Evolutionary conservation across 495 filamentous ascomycete species (phyloP).

Genomic region (Halenospora varia): DNA sequence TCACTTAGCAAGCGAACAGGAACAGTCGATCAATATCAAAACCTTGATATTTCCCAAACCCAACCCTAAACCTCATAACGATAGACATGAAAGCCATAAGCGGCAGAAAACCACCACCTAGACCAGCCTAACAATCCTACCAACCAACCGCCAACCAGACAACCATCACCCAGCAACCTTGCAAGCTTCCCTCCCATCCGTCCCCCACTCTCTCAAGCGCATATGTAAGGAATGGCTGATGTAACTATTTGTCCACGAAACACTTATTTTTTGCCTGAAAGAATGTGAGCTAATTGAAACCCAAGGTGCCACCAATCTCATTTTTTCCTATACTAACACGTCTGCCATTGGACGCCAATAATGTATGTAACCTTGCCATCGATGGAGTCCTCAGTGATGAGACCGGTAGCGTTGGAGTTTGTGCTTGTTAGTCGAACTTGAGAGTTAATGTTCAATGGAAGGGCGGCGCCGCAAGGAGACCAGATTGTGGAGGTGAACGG

Average conservation of each 20-base stretch:
- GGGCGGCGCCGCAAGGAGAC: conserved; percentile 37
- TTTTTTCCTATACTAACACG: conserved; percentile 13
- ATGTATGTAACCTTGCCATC: conserved; percentile 36
- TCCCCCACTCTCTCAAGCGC: background rate
- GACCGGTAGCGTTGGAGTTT: conserved; percentile 18
- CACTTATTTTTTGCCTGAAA: conserved; percentile 11
- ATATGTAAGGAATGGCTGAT: background rate
- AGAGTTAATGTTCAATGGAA: conserved; percentile 40
- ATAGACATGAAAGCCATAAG: background rate
- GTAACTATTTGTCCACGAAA: background rate
- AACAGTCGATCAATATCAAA: conserved; percentile 11
- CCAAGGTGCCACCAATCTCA: background rate
- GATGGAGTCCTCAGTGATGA: conserved; percentile 36
- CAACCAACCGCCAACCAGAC: background rate
- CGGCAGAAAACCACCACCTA: background rate
- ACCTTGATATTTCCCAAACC: conserved; percentile 14
- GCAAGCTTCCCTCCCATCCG: background rate
- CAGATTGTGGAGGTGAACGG: conserved; percentile 35
- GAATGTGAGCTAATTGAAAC: conserved; percentile 6
- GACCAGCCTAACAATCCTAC: background rate
- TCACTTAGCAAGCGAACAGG: background rate
- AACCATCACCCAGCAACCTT: background rate
- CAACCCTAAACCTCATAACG: background rate
- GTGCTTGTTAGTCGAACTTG: conserved; percentile 30
- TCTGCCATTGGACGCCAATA: conserved; percentile 28